A percentile compares a stretch with the other conserved stretches of the same genome.
These are phyloP conservation scores for Penicillium sp. DNA, from an alignment of 2,329 filamentous ascomycete species.

Conservation along the genomic window DNA sequence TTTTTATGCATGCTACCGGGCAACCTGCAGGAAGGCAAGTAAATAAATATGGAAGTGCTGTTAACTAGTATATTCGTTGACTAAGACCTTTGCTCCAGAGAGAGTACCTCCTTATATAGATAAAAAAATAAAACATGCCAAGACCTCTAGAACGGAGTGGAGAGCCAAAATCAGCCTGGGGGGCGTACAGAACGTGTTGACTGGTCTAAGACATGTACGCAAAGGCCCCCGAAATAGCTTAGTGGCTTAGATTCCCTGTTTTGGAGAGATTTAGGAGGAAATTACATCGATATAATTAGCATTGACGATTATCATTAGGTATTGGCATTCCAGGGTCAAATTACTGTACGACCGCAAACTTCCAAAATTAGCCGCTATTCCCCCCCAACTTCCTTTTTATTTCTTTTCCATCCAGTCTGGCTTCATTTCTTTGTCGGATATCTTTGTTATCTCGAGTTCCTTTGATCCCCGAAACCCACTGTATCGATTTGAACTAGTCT, in stretches of 20 bases:
- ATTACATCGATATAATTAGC: conserved; percentile 3
- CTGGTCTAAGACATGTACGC: conserved; percentile 5
- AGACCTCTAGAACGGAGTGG: conserved; percentile 9
- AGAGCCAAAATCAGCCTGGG: neutral
- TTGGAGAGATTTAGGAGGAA: neutral
- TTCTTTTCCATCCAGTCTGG: neutral
- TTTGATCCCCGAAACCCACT: neutral
- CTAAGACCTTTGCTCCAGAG: neutral
- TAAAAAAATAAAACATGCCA: neutral
- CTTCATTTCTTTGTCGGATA: neutral
- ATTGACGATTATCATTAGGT: neutral
- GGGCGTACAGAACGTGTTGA: neutral
- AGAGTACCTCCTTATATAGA: neutral
- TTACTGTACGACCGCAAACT: conserved; percentile 5
- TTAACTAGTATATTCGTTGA: neutral
- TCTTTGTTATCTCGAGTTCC: neutral
- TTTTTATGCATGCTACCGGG: neutral
- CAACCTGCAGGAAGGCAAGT: neutral
- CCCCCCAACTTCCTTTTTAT: neutral
- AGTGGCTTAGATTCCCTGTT: conserved; percentile 2
- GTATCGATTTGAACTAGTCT: conserved; percentile 14
- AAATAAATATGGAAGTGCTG: neutral
- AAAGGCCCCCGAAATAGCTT: neutral
- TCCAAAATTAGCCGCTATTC: conserved; percentile 3
- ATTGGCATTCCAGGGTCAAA: neutral